Evolutionary conservation across 345 rosid genomes (phyloP), one percentile per base, ranked within the genome.

Genomic region (Leavenworthia alabamica): DNA sequence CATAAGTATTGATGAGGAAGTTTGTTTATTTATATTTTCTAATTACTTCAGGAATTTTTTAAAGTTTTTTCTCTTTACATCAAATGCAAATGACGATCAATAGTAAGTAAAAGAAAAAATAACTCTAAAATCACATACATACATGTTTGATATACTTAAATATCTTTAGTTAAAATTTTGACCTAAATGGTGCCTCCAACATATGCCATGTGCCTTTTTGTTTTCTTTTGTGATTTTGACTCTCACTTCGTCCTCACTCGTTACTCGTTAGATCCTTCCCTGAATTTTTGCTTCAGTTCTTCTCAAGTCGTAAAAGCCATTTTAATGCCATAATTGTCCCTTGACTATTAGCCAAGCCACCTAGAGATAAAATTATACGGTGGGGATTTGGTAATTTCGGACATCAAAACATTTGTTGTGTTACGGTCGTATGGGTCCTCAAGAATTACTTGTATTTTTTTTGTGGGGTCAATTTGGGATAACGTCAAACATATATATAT

Each of bases 401-500:
- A 11, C 31, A 14, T 59, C 60, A 58, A 59, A 60, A 33, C 37
- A 68, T 60, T 51, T 60, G 62, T 59, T 70, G 61, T 60, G 67
- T 60, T 51, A 24, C 45, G 39, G 10, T 60, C 67, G 26, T 24
- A 44, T 53, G 49, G 67, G 73, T 20, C 67, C 68, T 53, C 26
- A 44, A 27, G 26, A 16, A 68, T 61, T 52, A 60, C 73, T 68
- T 52, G 26, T 29, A 6, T 7, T 60, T 32, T 37, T 44, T 44
- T 15, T 44, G 73, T 69, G 56, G 68, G 68, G 73, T 61, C 56
- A 19, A 35, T 26, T 51, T 35, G 26, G 29, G 67, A 69, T 60
- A 61, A 36, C 56, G 47, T 61, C 62, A 52, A 69, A 61, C 33
- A 24, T 43, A 60, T 60, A 60, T 60, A 60, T 56, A 53, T 61